These are phyloP conservation scores for Cinnamomum micranthum DNA, from an alignment of 164 flowering plant genomes.

Conservation along the genomic window DNA sequence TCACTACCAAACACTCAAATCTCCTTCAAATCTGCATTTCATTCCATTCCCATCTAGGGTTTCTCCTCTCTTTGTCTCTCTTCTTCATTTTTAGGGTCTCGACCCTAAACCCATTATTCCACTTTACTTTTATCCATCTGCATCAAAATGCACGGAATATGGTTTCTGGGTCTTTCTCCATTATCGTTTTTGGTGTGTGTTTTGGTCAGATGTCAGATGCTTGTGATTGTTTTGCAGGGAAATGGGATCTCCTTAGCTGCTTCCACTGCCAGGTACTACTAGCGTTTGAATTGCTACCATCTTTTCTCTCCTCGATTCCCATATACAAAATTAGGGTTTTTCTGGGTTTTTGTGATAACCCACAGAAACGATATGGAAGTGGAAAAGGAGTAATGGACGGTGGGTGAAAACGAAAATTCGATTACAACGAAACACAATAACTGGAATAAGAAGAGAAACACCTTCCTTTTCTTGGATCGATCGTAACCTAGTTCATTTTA, in stretches of 20 bases:
- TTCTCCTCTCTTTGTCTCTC: constrained; percentile 4
- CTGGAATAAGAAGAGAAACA: no score
- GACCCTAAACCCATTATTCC: background rate
- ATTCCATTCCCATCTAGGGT: constrained; percentile 14
- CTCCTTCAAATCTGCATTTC: background rate
- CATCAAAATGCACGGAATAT: constrained; percentile 8
- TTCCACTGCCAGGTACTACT: background rate
- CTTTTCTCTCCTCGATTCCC: background rate
- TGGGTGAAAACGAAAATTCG: no score
- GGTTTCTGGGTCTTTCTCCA: constrained; percentile 21
- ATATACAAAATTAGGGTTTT: background rate
- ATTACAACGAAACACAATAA: no score
- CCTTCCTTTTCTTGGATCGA: no score
- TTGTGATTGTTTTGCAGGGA: background rate
- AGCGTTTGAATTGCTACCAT: no score
- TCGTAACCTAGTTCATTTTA: no score
- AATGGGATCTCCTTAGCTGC: background rate
- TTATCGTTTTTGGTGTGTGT: constrained; percentile 5
- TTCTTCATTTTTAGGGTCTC: background rate
- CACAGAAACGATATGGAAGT: background rate
- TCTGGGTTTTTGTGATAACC: background rate
- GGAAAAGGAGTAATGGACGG: no score
- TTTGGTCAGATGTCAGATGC: background rate
- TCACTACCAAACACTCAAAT: background rate
- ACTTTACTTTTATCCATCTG: constrained; percentile 1